Base-by-base conservation (phyloP, 331 rosid genomes). In the Prunus yedoensis region DNA sequence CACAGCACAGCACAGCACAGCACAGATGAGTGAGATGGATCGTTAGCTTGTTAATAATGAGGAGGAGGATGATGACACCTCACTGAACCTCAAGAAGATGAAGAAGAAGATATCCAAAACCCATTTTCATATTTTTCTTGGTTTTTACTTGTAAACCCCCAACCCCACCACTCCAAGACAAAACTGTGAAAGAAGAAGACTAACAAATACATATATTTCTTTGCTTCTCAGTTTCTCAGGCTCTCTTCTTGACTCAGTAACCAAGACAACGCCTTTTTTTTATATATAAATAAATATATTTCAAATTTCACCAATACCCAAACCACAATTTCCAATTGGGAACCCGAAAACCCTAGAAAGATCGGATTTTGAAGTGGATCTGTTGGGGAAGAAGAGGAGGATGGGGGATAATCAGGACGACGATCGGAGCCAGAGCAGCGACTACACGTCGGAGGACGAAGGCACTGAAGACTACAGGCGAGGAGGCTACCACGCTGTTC, bases 381-480 rank as follows among this genome's bases (percentile, higher is more conserved):
- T 70, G 77, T 54, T 13, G 51, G 8, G 67, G 78, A 23, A 21
- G 74, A 30, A 35, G 67, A 30, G 46, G 70, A 50, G 46, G 47
- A 82, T 75, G 85, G 84, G 80, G 49, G 76, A 73, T 50, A 74
- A 79, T 67, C 87, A 86, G 70, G 84, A 67, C 86, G 84, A 82
- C 43, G 88, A 86, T 82, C 79, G 66, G 46, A 78, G 80, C 62
- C 91, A 87, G 71, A 90, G 95, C 90, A 88, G 91, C 83, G 98
- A 94, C 81, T 90, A 82, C 91, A 88, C 97, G 62, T 94, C 97
- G 66, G 98, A 91, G 82, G 98, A 94, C 74, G 98, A 94, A 83
- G 97, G 98, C 20, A 87, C 93, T 14, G 98, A 94, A 76, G 97
- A 94, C 73, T 94, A 94, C 85, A 81, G 97, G 17, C 94, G 98